phyloP scores from a whole-genome alignment of 1,284 basidiomycete genomes.

The Melanopsichium pennsylvanicum region DNA sequence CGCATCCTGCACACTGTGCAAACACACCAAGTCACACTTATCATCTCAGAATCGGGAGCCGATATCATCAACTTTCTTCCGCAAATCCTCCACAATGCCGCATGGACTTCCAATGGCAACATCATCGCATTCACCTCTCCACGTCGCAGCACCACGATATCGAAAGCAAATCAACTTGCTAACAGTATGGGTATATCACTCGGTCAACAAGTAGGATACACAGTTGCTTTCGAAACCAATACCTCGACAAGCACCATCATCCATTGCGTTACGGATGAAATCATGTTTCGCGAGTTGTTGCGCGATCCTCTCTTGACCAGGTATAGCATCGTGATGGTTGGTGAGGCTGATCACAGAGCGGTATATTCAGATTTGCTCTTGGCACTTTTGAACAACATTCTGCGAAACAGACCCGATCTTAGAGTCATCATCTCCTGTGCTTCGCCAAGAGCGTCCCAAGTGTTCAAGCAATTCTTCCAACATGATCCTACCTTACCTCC shows the following conservation, averaged over 20 bases:
- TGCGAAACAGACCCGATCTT: conserved; percentile 84
- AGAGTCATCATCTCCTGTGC: conserved; percentile 92
- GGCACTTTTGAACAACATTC: conserved; percentile 72
- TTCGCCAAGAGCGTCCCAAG: conserved; percentile 87
- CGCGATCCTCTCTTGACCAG: conserved; percentile 53
- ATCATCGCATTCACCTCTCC: conserved; percentile 66
- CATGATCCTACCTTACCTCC: conserved; percentile 33
- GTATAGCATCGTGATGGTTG: conserved; percentile 67
- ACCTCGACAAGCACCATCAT: conserved; percentile 63
- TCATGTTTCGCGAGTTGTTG: conserved; percentile 57
- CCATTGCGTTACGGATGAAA: conserved; percentile 60
- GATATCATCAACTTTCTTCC: conserved; percentile 74
- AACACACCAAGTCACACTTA: conserved; percentile 80
- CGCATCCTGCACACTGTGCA: conserved; percentile 85
- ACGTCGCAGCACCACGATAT: conserved; percentile 64
- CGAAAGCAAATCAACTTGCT: conserved; percentile 66
- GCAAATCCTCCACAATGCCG: conserved; percentile 88
- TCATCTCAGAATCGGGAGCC: conserved; percentile 67
- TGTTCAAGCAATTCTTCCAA: conserved; percentile 85
- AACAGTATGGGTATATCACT: conserved; percentile 67
- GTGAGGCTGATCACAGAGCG: conserved; percentile 68
- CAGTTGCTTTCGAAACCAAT: conserved; percentile 67
- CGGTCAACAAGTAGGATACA: conserved; percentile 79
- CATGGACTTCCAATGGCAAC: conserved; percentile 63
- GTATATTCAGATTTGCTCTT: conserved; percentile 67